Conservation (phyloP, 495 filamentous ascomycete genomes). For the Trichoderma orchidacearum region DNA sequence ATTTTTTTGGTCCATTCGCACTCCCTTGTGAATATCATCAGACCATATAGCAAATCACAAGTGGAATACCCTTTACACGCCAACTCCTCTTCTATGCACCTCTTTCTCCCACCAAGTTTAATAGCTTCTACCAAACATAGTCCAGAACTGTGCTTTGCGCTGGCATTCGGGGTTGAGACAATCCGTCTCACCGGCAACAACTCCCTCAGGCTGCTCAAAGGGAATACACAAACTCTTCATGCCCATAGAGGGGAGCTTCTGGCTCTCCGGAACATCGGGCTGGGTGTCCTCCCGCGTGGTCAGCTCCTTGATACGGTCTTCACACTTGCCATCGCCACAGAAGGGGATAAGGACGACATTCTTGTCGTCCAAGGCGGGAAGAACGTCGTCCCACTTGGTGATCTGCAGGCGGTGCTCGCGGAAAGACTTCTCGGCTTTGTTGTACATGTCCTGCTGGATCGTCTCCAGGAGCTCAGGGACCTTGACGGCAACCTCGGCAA, state of each 20-base stretch:
- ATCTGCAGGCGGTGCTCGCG: slow-evolving; percentile 64
- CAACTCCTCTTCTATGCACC: not conserved
- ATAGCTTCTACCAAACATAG: slow-evolving; percentile 69
- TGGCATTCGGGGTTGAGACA: slow-evolving; percentile 79
- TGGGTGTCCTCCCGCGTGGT: slow-evolving; percentile 58
- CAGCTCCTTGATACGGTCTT: slow-evolving; percentile 86
- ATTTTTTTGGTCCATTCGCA: not conserved
- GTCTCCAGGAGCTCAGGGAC: slow-evolving; percentile 72
- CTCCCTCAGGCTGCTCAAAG: slow-evolving; percentile 79
- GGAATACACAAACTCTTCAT: slow-evolving; percentile 97
- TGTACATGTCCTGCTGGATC: slow-evolving; percentile 79
- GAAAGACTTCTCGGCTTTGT: slow-evolving; percentile 65
- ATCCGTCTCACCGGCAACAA: slow-evolving; percentile 69
- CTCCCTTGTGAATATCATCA: not conserved
- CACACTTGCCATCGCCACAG: slow-evolving; percentile 69
- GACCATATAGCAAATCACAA: not conserved
- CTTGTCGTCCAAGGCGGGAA: slow-evolving; percentile 77
- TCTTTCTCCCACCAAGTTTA: slow-evolving; percentile 10
- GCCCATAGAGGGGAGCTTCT: slow-evolving; percentile 83
- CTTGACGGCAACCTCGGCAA: slow-evolving; percentile 53
- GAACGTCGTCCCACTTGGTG: slow-evolving; percentile 79
- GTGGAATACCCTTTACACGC: not conserved
- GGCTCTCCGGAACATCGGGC: slow-evolving; percentile 55
- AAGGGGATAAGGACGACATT: slow-evolving; percentile 81
- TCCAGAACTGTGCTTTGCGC: slow-evolving; percentile 61